These are phyloP conservation scores for Biscogniauxia marginata DNA, from an alignment of 2,329 filamentous ascomycete genomes.

Conservation along the genomic window DNA sequence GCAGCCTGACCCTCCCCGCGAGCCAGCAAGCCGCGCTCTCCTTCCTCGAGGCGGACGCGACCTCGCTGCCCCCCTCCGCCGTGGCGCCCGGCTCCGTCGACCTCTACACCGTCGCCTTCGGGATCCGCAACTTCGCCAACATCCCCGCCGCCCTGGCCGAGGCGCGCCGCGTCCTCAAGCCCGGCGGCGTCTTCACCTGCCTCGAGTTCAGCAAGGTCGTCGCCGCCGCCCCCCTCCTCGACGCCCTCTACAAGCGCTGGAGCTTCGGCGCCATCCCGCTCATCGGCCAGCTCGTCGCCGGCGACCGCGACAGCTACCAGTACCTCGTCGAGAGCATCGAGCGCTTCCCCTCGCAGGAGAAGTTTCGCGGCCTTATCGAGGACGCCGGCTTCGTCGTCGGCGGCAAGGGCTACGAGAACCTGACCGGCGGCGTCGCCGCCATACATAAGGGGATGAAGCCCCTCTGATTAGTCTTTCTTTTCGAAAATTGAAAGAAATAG, in stretches of 20 bases:
- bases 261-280: conserved; percentile 91
- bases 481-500: too few species aligned
- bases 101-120: conserved; percentile 95
- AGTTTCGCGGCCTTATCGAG: conserved; percentile 80
- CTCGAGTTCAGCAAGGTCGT: conserved; percentile 90
- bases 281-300: conserved; percentile 92
- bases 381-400: conserved; percentile 84
- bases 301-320: conserved; percentile 94
- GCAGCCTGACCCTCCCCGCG: conserved; percentile 59
- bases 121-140: conserved; percentile 95
- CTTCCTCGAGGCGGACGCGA: conserved; percentile 90
- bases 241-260: conserved; percentile 91
- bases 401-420: conserved; percentile 80
- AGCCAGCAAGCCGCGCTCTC: conserved; percentile 57
- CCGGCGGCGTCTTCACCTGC: conserved; percentile 93
- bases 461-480: conserved; percentile 23
- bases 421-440: conserved; percentile 89
- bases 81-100: conserved; percentile 75
- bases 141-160: conserved; percentile 80
- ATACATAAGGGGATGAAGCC: conserved; percentile 97
- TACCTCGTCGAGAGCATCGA: conserved; percentile 99
- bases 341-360: conserved; percentile 80
- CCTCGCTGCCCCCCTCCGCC: conserved; percentile 58
- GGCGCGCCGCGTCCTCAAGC: conserved; percentile 85
- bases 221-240: conserved; percentile 62